Evolutionary conservation across 2,329 filamentous ascomycete genomes (phyloP).

Genomic region (Fusarium robinianum): DNA sequence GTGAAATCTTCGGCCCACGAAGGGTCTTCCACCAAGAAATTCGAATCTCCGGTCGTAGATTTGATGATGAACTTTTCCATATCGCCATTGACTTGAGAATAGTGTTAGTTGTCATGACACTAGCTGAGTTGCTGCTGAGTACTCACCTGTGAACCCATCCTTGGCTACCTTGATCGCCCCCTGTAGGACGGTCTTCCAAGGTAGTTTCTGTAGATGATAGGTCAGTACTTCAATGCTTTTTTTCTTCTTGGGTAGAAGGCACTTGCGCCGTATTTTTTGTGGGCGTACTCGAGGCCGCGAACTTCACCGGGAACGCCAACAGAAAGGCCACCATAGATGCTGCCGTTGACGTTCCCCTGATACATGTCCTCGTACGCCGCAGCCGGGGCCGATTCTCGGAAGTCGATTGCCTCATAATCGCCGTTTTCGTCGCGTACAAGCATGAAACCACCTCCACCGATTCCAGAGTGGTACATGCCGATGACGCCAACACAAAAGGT

Average conservation of each 20-base stretch:
- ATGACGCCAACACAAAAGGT: constrained; percentile 76
- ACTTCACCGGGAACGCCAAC: constrained; percentile 75
- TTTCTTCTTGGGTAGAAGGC: no score
- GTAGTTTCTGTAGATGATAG: constrained; percentile 49
- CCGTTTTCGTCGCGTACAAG: constrained; percentile 74
- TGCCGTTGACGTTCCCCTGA: constrained; percentile 67
- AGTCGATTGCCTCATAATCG: constrained; percentile 86
- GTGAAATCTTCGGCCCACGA: constrained; percentile 89
- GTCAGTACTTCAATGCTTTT: no score
- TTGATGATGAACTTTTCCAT: constrained; percentile 72
- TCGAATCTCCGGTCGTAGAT: constrained; percentile 42
- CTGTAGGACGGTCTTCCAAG: constrained; percentile 72
- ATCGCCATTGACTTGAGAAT: constrained; percentile 66
- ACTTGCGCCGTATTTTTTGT: constrained; percentile 68
- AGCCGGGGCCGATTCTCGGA: constrained; percentile 83
- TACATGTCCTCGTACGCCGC: constrained; percentile 88
- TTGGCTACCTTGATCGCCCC: constrained; percentile 76
- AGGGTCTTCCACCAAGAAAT: constrained; percentile 76
- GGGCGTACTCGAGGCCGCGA: constrained; percentile 77
- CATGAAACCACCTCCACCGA: constrained; percentile 91
- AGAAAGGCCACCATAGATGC: constrained; percentile 73
- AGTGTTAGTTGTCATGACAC: constrained; percentile 14
- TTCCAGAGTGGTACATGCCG: constrained; percentile 78
- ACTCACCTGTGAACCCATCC: constrained; percentile 64
- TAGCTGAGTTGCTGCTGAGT: no score